Base-by-base conservation (phyloP, 208 protist species). In the Herpetomonas samuelpessoai region DNA sequence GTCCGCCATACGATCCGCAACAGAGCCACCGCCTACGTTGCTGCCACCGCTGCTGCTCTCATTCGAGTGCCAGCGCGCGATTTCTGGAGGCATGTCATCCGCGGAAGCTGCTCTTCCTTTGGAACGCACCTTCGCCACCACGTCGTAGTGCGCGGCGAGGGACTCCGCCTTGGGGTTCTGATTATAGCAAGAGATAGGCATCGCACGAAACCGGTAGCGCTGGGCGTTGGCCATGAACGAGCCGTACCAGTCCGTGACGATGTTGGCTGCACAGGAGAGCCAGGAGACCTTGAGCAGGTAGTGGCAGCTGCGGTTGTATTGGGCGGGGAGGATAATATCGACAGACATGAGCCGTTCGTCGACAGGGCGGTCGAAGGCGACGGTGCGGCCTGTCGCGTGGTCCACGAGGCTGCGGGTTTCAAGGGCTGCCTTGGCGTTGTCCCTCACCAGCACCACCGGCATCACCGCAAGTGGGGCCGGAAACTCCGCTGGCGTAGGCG, bases 271-370 rank as follows among this genome's bases (percentile, higher is more conserved):
- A 59, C 88, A 95, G 30, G 66, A 75, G 24, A 95, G 66, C 88
- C 88, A 95, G 0, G 79, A 74, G 21, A 95, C 66, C 47, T 71
- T 70, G 47, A 95, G 24, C 26, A 78, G 59, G 68, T 87, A 95
- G 62, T 72, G 70, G 59, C 84, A 91, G 50, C 68, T 53, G 3
- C 65, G 50, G 59, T 86, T 68, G 68, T 89, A 92, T 18, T 51
- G 54, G 44, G 47, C 41, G 22, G 85, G 76, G 22, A 92, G 68
- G 51, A 65, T 57, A 41, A 90, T 73, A 46, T 95, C 82, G 12
- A 88, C 60, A 24, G 71, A 79, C 74, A 91, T 85, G 31, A 76
- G 49, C 25, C 88, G 82, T 58, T 88, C 74, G 19, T 83, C 63
- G 49, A 79, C 60, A 0, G 78, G 68, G 35, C 66, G 65, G 27